Conservation (phyloP, 495 filamentous ascomycete species). For the Hypoxylon fuscum region DNA sequence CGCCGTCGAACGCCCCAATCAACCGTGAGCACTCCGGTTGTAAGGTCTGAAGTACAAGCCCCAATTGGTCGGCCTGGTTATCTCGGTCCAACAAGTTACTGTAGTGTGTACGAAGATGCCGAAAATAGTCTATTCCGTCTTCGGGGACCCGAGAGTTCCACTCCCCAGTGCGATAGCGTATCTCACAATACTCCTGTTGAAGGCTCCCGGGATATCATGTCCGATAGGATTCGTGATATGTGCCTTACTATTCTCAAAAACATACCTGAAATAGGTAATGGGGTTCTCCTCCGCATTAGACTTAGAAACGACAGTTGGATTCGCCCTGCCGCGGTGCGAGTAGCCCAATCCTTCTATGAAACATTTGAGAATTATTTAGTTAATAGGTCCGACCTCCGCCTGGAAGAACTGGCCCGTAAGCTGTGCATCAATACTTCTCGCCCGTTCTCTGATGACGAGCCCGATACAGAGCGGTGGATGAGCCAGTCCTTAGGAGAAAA, state of each 20-base stretch:
- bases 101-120: constrained; percentile 56
- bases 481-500: constrained; percentile 58
- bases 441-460: constrained; percentile 43
- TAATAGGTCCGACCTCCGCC: constrained; percentile 11
- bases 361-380: constrained; percentile 33
- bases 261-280: constrained; percentile 49
- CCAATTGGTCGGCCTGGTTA: constrained; percentile 56
- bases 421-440: constrained; percentile 39
- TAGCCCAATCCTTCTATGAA: constrained; percentile 23
- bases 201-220: constrained; percentile 5
- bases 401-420: constrained; percentile 34
- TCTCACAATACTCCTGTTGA: constrained; percentile 9
- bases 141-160: constrained; percentile 17
- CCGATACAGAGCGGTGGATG: constrained; percentile 48
- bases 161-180: constrained; percentile 45
- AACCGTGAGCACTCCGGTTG: constrained; percentile 6
- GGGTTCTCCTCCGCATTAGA: constrained; percentile 43
- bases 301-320: constrained; percentile 35
- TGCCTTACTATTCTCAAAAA: constrained; percentile 55
- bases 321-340: constrained; percentile 18
- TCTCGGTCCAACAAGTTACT: constrained; percentile 61
- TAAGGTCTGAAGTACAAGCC: constrained; percentile 44
- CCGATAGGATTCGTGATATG: constrained; percentile 40
- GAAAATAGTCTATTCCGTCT: constrained; percentile 42
- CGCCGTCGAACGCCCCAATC: neutral